Base-by-base conservation (phyloP, 2,329 filamentous ascomycete genomes). In the Fulvia fulva region DNA sequence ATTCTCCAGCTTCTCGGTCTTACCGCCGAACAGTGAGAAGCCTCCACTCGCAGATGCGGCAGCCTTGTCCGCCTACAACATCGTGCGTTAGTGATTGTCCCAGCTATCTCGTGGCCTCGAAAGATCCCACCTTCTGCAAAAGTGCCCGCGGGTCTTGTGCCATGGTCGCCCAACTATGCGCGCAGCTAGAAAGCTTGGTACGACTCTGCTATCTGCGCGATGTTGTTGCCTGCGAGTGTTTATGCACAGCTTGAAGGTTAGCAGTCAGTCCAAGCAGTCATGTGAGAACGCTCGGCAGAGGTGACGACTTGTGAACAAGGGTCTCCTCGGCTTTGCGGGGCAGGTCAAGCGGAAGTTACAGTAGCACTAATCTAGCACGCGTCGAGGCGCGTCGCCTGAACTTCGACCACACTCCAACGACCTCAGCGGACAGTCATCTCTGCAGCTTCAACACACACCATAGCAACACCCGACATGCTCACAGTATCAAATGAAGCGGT, bases 21-120 rank as follows among this genome's bases (percentile, higher is more conserved):
- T 84, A 47, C 90, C 90, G 45, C 91, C 90, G 68, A 99, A 97
- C 76, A 96, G 86, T 74, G 87, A 90, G 78, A 96, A 97, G 68
- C 92, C 92, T 26, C 88, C 81, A 21, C 84, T 80, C 43, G 93
- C 92, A 66, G 87, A 81, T 68, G 86, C 78, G 25, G 89, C 83
- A 53, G 86, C 82, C 80, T 94, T 96, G 71, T 97, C 90, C 78
- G 94, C 94, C 92, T 97, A 49, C 8, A 44, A n/a, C 3, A 44
- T 45, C 51, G 51, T 58, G 51, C 46, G 51, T 57, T 32, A 55
- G 52, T n/a, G 30, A 52, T 32, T 45, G n/a, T 41, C 28, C 47
- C 25, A 34, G 21, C 3, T 32, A 19, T 47, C 32, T 61, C 61
- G 71, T 62, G 68, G 37, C 4, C 23, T 45, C 41, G 55, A 53